Percentiles rank a stretch among this genome's conserved stretches.
Evolutionary conservation across 306 rosid species (phyloP).

Genomic region (Cucumis hystrix): DNA sequence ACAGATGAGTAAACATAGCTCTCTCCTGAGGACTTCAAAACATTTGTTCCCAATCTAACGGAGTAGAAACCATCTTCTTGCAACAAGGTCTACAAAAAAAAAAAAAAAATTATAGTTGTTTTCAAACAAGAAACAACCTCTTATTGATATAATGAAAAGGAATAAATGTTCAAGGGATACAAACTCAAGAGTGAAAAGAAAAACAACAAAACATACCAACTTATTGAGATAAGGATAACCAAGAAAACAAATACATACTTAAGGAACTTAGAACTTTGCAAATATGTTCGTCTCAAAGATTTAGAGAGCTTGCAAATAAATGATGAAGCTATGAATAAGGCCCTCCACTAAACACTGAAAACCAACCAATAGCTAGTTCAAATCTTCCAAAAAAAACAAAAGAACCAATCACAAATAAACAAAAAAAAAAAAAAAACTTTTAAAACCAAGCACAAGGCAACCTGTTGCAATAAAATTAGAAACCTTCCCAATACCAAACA

Average conservation of each 20-base stretch:
- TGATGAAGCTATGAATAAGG: too few species aligned
- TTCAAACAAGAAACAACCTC: neutral
- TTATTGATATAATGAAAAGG: neutral
- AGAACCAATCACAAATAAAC: too few species aligned
- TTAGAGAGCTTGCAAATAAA: neutral
- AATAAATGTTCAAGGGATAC: neutral
- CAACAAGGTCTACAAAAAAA: conserved; percentile 41
- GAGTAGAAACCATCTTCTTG: conserved; percentile 70
- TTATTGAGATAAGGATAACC: neutral
- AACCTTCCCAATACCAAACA: too few species aligned
- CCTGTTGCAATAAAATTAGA: too few species aligned
- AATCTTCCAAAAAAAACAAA: neutral
- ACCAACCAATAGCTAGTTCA: neutral
- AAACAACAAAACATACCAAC: too few species aligned
- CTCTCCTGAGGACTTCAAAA: conserved; percentile 52
- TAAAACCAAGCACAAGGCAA: neutral
- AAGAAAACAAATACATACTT: neutral
- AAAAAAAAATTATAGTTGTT: too few species aligned
- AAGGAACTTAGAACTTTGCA: neutral
- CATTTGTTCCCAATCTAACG: conserved; percentile 79
- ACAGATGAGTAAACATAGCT: conserved; percentile 64
- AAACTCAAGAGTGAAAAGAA: neutral
- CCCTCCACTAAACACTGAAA: too few species aligned
- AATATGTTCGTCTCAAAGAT: neutral
- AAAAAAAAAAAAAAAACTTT: too few species aligned